phyloP scores from a whole-genome alignment of 2,329 filamentous ascomycete species.

The Alternaria panax region DNA sequence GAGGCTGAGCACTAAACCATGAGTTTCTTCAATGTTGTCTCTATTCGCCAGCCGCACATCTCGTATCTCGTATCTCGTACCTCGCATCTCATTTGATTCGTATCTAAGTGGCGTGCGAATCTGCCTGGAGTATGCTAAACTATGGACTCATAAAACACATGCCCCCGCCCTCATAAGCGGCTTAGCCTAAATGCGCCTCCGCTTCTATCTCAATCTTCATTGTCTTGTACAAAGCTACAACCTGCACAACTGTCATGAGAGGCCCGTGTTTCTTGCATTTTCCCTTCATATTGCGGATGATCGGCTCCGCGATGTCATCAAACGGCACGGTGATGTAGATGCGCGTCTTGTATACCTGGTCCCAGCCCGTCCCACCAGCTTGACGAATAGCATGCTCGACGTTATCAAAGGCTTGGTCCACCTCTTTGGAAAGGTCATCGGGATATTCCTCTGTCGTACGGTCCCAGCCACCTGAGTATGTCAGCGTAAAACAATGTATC shows the following conservation, averaged over 20 bases:
- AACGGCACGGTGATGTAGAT: conserved; percentile 27
- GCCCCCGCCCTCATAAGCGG: not conserved
- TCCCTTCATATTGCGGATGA: conserved; percentile 26
- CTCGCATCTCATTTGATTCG: not conserved
- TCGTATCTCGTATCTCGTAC: not conserved
- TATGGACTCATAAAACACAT: not conserved
- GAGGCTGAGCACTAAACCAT: not conserved
- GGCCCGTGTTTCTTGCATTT: conserved; percentile 36
- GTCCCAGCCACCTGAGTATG: conserved; percentile 34
- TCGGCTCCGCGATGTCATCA: conserved; percentile 17
- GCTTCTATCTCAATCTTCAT: conserved; percentile 41
- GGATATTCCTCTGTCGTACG: conserved; percentile 32
- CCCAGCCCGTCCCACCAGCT: conserved; percentile 62
- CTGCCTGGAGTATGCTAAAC: not conserved
- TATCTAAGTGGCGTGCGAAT: not conserved
- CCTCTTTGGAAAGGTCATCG: conserved; percentile 22
- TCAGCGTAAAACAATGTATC: not conserved
- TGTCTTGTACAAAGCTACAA: conserved; percentile 26
- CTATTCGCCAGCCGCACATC: not conserved
- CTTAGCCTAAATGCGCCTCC: conserved; percentile 22
- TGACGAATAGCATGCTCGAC: conserved; percentile 60
- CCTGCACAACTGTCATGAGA: conserved; percentile 33
- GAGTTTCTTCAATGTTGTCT: not conserved
- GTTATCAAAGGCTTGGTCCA: conserved; percentile 60
- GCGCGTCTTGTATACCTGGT: conserved; percentile 53